A percentile compares a stretch with the other conserved stretches of the same genome.
Conservation (phyloP, 2,329 filamentous ascomycete genomes). For the Trichoderma afroharzianum region DNA sequence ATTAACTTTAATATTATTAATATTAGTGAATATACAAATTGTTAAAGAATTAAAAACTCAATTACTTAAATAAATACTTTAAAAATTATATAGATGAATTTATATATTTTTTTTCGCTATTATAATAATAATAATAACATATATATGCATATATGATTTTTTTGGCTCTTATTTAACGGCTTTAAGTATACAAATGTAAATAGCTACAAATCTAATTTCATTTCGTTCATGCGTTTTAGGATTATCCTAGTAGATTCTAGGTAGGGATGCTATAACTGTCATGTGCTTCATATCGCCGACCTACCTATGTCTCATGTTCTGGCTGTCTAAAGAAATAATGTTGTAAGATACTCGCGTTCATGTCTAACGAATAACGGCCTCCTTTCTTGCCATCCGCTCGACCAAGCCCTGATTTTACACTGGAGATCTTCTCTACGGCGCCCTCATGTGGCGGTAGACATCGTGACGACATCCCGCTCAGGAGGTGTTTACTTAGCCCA, state of each 20-base stretch:
- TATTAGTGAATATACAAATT: background rate
- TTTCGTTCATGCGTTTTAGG: background rate
- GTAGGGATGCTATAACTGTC: background rate
- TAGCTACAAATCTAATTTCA: background rate
- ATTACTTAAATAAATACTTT: too few relatives aligned
- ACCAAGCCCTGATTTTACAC: background rate
- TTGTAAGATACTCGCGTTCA: background rate
- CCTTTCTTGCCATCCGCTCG: background rate
- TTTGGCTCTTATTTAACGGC: background rate
- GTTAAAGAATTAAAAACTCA: background rate
- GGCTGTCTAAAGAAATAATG: background rate
- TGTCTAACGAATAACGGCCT: background rate
- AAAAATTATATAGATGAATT: too few relatives aligned
- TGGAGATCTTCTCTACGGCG: background rate
- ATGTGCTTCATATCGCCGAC: background rate
- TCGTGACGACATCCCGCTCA: conserved; percentile 8
- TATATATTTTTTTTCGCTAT: background rate
- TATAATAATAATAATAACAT: background rate
- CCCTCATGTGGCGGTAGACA: conserved; percentile 5
- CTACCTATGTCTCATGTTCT: background rate
- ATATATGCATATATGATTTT: background rate
- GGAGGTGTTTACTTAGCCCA: conserved; percentile 7
- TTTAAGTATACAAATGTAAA: background rate
- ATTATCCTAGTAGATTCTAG: background rate
- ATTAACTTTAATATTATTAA: background rate